Conservation (phyloP, 345 rosid genomes). For the Boechera retrofracta region DNA sequence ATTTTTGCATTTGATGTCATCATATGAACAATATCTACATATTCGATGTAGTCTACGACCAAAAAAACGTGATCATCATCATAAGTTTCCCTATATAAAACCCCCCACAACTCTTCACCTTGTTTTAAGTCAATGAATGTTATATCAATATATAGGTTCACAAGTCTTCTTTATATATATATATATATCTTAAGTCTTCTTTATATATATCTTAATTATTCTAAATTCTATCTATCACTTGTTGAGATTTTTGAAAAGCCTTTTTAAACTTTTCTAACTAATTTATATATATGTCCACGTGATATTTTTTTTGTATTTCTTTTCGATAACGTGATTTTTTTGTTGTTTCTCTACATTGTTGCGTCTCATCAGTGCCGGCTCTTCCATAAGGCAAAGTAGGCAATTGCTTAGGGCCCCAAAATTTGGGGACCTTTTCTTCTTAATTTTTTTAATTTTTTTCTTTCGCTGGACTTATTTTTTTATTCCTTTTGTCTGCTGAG, state of each 20-base stretch:
- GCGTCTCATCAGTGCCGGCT: background rate
- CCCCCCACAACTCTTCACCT: constrained; percentile 12
- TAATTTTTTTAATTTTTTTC: too few relatives aligned
- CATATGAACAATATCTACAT: constrained; percentile 35
- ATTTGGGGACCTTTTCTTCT: too few relatives aligned
- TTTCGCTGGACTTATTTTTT: too few relatives aligned
- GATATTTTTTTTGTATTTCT: too few relatives aligned
- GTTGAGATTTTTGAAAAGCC: background rate
- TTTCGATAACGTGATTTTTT: too few relatives aligned
- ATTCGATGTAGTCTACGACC: constrained; percentile 28
- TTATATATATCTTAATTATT: background rate
- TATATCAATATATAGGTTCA: constrained; percentile 11
- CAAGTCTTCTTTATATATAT: background rate
- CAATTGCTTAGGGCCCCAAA: too few relatives aligned
- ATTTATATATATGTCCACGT: background rate
- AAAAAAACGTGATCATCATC: constrained; percentile 33
- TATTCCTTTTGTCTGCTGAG: too few relatives aligned
- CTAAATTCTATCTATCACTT: background rate
- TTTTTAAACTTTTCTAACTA: background rate
- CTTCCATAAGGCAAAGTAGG: too few relatives aligned
- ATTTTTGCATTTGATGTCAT: constrained; percentile 47
- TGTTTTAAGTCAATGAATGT: constrained; percentile 21
- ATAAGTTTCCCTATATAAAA: constrained; percentile 29
- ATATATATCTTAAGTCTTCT: background rate
- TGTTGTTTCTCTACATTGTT: too few relatives aligned